These are phyloP conservation scores for Colletotrichum sp. DNA, from an alignment of 2,329 filamentous ascomycete genomes.

Conservation along the genomic window DNA sequence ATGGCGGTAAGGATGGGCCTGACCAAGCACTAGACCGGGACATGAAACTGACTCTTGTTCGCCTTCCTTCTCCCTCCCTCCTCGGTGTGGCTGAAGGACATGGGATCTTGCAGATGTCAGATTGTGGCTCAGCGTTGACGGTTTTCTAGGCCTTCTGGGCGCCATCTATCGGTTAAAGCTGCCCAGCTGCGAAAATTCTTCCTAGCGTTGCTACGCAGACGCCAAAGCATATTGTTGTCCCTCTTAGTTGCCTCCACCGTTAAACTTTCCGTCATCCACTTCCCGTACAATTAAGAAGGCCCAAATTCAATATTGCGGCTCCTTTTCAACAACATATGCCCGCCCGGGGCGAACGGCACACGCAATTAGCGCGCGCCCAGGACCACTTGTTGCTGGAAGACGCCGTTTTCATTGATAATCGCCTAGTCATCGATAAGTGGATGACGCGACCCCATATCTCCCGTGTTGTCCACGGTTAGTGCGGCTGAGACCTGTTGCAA, in stretches of 20 bases:
- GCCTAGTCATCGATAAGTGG: background rate
- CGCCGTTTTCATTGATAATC: background rate
- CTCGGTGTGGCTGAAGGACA: background rate
- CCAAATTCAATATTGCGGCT: background rate
- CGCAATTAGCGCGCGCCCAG: background rate
- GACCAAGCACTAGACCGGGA: background rate
- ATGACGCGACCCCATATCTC: background rate
- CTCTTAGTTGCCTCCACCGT: background rate
- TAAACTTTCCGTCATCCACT: background rate
- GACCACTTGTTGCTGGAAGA: background rate
- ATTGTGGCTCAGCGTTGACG: slow-evolving; percentile 1
- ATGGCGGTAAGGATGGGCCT: background rate
- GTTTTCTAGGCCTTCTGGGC: background rate
- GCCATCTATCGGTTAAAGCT: slow-evolving; percentile 18
- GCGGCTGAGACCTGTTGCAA: background rate
- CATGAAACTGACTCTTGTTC: slow-evolving; percentile 2
- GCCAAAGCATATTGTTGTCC: background rate
- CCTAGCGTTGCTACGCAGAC: background rate
- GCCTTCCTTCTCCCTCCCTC: background rate
- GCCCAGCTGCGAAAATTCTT: background rate
- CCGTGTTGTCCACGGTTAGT: background rate
- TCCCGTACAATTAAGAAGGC: background rate
- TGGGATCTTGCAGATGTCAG: background rate
- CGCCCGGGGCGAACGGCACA: background rate
- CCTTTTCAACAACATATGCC: background rate